Evolutionary conservation across 2,329 filamentous ascomycete species (phyloP).

Genomic region (Cladosporium sp.): DNA sequence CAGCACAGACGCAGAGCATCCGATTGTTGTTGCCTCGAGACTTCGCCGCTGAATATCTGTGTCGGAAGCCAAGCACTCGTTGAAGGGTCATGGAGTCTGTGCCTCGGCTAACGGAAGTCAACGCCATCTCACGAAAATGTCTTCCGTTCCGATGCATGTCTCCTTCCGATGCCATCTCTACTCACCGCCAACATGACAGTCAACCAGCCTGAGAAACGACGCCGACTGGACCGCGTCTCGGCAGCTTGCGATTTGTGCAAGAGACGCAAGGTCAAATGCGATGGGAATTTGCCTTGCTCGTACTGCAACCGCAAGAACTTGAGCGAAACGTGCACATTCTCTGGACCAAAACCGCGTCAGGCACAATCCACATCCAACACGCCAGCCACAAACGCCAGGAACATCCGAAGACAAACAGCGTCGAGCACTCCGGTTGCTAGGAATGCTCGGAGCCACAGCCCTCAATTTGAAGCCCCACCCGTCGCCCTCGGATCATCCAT

Average conservation of each 20-base stretch:
- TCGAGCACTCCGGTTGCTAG: background rate
- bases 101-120: too few relatives aligned
- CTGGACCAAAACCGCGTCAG: conserved; percentile 35
- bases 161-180: background rate
- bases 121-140: too few relatives aligned
- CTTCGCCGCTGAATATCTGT: too few relatives aligned
- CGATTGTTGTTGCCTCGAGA: too few relatives aligned
- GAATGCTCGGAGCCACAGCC: background rate
- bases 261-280: conserved; percentile 49
- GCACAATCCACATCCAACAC: conserved; percentile 31
- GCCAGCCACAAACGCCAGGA: conserved; percentile 16
- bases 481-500: conserved; percentile 15
- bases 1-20: too few relatives aligned
- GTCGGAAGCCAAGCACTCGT: too few relatives aligned
- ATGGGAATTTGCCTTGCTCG: conserved; percentile 48
- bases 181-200: background rate
- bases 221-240: conserved; percentile 23
- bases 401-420: background rate
- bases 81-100: too few relatives aligned
- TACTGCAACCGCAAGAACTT: conserved; percentile 43
- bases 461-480: conserved; percentile 5
- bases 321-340: conserved; percentile 38
- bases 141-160: background rate
- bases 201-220: conserved; percentile 15
- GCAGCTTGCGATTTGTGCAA: conserved; percentile 45